Percentiles rank a stretch among this genome's conserved stretches.
Conservation (phyloP, 768 basidiomycete species). For the Fomitopsis serialis region DNA sequence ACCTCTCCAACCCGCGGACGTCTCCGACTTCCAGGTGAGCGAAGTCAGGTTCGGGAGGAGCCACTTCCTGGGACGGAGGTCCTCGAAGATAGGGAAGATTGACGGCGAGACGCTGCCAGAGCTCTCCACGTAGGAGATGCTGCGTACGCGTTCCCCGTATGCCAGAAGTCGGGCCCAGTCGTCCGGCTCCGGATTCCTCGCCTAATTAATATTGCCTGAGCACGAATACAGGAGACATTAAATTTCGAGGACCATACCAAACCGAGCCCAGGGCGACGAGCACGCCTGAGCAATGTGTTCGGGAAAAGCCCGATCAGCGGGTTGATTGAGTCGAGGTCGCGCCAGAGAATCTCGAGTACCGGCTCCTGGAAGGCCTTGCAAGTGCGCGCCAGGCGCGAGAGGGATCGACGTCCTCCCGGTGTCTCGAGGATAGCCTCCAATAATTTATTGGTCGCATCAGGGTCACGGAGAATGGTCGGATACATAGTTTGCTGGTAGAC, state of each 20-base stretch:
- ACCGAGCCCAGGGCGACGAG: slow-evolving; percentile 69
- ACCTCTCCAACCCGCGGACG: slow-evolving; percentile 60
- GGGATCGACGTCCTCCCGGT: slow-evolving; percentile 59
- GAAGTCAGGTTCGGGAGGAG: slow-evolving; percentile 67
- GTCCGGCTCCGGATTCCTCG: slow-evolving; percentile 52
- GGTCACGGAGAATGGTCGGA: slow-evolving; percentile 55
- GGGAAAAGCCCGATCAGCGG: slow-evolving; percentile 74
- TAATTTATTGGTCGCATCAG: slow-evolving; percentile 48
- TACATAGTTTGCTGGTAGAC: slow-evolving; percentile 48
- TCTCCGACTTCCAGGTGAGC: slow-evolving; percentile 70
- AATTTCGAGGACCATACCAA: slow-evolving; percentile 46
- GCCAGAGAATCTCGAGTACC: slow-evolving; percentile 69
- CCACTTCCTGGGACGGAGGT: slow-evolving; percentile 54
- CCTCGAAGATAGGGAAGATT: slow-evolving; percentile 63
- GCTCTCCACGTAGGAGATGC: slow-evolving; percentile 65
- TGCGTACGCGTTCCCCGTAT: slow-evolving; percentile 64
- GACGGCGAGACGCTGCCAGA: slow-evolving; percentile 58
- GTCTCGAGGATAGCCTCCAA: slow-evolving; percentile 48
- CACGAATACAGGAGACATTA: neutral
- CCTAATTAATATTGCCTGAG: slow-evolving; percentile 29
- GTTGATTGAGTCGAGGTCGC: slow-evolving; percentile 68
- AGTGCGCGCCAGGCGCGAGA: slow-evolving; percentile 70
- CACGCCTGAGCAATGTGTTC: slow-evolving; percentile 57
- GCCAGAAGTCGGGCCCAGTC: slow-evolving; percentile 66
- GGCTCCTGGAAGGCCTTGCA: slow-evolving; percentile 72